These are phyloP conservation scores for Pelagophyceae sp. DNA, from an alignment of 352 stramenopile genomes.

Conservation along the genomic window DNA sequence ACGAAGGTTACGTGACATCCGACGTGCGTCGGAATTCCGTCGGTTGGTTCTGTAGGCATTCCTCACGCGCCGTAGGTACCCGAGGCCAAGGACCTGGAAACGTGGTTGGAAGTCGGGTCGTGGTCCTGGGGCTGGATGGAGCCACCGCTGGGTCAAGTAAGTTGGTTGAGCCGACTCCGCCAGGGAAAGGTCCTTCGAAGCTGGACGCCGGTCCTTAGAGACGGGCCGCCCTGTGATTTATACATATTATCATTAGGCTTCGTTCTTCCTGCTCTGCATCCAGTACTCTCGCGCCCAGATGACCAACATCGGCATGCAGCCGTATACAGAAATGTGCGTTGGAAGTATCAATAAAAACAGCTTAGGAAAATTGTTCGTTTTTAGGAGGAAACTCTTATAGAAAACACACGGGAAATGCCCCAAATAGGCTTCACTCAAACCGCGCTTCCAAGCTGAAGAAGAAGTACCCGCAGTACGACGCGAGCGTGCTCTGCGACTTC, in stretches of 20 bases:
- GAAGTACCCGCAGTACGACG: constrained; percentile 47
- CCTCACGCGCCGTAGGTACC: constrained; percentile 4
- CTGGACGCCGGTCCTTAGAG: no score
- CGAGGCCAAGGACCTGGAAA: constrained; percentile 8
- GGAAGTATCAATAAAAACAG: no score
- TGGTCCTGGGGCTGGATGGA: constrained; percentile 19
- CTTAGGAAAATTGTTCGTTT: no score
- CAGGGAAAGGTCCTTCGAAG: no score
- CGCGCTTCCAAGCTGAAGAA: constrained; percentile 17
- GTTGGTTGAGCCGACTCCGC: no score
- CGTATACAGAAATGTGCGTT: constrained; percentile 37
- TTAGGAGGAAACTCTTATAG: constrained; percentile 32
- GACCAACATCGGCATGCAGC: constrained; percentile 49
- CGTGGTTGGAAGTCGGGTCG: constrained; percentile 14
- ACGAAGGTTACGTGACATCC: constrained; percentile 24
- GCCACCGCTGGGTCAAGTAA: constrained; percentile 11
- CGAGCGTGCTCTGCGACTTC: constrained; percentile 31
- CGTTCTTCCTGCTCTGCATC: constrained; percentile 41
- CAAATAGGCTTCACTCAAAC: neutral
- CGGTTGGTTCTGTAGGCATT: no score
- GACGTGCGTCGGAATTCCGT: no score
- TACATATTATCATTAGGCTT: no score
- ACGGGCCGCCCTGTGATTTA: no score
- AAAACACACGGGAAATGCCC: constrained; percentile 19
- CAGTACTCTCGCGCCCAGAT: constrained; percentile 45